Conservation (phyloP, 2,329 filamentous ascomycete genomes). For the Tolypocladium sp. region DNA sequence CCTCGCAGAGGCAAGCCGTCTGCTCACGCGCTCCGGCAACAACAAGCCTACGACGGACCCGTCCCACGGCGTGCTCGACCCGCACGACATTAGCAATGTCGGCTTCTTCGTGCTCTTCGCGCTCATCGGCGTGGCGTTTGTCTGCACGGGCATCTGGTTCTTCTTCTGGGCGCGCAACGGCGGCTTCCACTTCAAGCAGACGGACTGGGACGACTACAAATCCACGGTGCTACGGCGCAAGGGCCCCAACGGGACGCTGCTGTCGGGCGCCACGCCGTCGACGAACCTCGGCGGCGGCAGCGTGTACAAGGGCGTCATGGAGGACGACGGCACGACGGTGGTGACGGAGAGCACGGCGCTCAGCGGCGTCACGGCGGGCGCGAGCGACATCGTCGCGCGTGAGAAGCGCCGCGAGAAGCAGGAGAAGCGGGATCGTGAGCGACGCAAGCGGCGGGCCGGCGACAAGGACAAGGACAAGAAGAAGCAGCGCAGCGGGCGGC, state of each 20-base stretch:
- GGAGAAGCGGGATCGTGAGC: slow-evolving; percentile 33
- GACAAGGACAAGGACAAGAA: slow-evolving; percentile 33
- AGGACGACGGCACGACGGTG: slow-evolving; percentile 34
- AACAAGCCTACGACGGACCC: slow-evolving; percentile 26
- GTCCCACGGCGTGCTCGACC: slow-evolving; percentile 39
- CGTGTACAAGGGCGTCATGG: slow-evolving; percentile 65
- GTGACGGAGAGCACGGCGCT: slow-evolving; percentile 36
- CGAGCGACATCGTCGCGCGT: slow-evolving; percentile 44
- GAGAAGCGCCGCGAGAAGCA: slow-evolving; percentile 47
- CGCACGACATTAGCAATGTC: slow-evolving; percentile 51
- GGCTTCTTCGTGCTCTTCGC: slow-evolving; percentile 82
- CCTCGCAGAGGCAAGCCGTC: slow-evolving; percentile 28
- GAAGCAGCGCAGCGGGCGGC: slow-evolving; percentile 18
- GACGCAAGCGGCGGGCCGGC: slow-evolving; percentile 15
- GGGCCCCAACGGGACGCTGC: slow-evolving; percentile 78
- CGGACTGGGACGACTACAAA: slow-evolving; percentile 98
- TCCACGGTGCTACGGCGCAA: slow-evolving; percentile 82
- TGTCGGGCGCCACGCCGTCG: slow-evolving; percentile 72
- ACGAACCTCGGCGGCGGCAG: slow-evolving; percentile 84
- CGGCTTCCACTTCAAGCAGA: slow-evolving; percentile 75
- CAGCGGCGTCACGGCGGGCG: slow-evolving; percentile 49
- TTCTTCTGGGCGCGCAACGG: slow-evolving; percentile 98
- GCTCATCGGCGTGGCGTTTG: slow-evolving; percentile 68
- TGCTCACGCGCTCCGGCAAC: slow-evolving; percentile 25
- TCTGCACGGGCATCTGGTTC: slow-evolving; percentile 80